These are phyloP conservation scores for Alnus glutinosa DNA, from an alignment of 306 rosid species.

Conservation along the genomic window DNA sequence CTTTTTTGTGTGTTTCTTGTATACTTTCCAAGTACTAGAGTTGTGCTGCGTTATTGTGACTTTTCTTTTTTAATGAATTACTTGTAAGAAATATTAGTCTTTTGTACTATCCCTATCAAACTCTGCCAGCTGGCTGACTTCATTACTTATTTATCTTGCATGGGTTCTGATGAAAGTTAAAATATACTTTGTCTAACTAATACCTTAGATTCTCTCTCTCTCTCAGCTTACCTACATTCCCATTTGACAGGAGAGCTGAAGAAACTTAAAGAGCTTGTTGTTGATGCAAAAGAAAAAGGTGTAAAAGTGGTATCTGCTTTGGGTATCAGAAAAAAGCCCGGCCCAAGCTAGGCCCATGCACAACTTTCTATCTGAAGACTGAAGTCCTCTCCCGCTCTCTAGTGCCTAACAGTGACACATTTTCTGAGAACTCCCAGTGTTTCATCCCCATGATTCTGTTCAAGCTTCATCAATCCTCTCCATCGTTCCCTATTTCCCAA, in stretches of 20 bases:
- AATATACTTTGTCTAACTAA: not conserved
- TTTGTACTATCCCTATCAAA: too few species aligned
- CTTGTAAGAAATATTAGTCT: not conserved
- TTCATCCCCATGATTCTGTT: slow-evolving; percentile 63
- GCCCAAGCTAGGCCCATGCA: too few species aligned
- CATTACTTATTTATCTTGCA: not conserved
- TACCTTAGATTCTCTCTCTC: not conserved
- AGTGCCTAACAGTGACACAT: not conserved
- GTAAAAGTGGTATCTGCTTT: slow-evolving; percentile 45
- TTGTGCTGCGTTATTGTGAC: not conserved
- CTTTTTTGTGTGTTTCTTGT: not conserved
- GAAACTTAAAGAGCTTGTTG: slow-evolving; percentile 61
- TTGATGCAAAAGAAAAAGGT: slow-evolving; percentile 47
- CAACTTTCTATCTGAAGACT: too few species aligned
- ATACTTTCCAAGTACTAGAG: not conserved
- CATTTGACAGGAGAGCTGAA: slow-evolving; percentile 62
- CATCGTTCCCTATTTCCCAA: slow-evolving; percentile 37
- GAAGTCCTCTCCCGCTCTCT: too few species aligned
- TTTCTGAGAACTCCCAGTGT: not conserved
- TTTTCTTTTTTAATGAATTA: too few species aligned
- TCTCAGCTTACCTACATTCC: slow-evolving; percentile 4
- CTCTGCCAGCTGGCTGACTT: not conserved
- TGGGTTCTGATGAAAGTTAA: not conserved
- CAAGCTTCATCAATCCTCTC: slow-evolving; percentile 37
- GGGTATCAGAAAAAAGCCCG: too few species aligned